Evolutionary conservation across 306 rosid genomes (phyloP), one percentile per base, ranked within the genome.

Genomic region (Ceratonia siliqua): DNA sequence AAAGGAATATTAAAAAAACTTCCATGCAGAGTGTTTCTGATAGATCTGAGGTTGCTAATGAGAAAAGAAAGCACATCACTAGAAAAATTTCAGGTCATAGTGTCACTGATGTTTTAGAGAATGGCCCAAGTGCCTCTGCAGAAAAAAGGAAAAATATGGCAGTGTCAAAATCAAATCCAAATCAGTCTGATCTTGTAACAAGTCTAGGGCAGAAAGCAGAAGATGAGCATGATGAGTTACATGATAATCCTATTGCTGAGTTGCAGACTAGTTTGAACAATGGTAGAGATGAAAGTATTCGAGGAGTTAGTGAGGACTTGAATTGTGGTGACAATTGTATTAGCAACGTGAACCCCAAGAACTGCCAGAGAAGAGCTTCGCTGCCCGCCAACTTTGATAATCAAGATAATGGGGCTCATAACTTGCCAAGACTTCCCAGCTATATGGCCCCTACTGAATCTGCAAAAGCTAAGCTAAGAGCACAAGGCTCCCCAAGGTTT

Each of bases 361-460:
- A 25, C 42, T 53, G n/a, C 70, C 49, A 57, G 57, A 72, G 79
- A 81, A 79, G 78, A 79, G 79, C 83, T 73, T 79, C 83, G 24
- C 61, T 79, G 39, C 84, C 84, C 22, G 72, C 65, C 20, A 82
- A 73, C 43, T 73, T 75, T 18, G 76, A 70, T 5, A 38, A 42
- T 64, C 77, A 48, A 22, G 82, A 85, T 36, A 77, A 46, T 49
- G 63, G 61, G 11, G 28, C 59, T 9, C 84, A 56, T 27, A 56
- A 56, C 55, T 55, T 59, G 39, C 76, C 69, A 27, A 72, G 62
- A 42, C 14, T 77, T 20, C 86, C 89, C 0, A 82, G 83, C 66
- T 85, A 85, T 24, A 85, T 85, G 89, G 75, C 66, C 17, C 78
- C 86, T 10, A 85, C 89, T 24, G 80, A 82, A 73, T 85, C 89